Conservation (phyloP, 140 eudicot species). For the Flaveria floridana region DNA sequence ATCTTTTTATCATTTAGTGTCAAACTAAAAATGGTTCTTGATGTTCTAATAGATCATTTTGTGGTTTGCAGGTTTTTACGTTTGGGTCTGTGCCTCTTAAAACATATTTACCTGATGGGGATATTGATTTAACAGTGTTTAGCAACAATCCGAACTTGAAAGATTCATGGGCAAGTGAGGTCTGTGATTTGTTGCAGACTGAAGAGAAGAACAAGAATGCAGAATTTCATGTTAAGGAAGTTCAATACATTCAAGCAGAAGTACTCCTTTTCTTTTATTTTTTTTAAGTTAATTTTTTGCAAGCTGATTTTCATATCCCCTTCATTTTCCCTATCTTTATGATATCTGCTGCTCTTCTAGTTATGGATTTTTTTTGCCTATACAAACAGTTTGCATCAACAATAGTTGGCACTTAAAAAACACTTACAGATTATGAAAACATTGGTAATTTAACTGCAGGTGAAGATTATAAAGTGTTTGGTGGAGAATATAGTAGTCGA, state of each 20-base stretch:
- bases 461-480: constrained; percentile 88
- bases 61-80: constrained; percentile 65
- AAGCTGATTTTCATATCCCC: too few species aligned
- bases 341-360: too few species aligned
- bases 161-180: constrained; percentile 89
- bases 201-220: constrained; percentile 91
- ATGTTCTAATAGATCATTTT: not conserved
- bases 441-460: constrained; percentile 46
- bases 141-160: constrained; percentile 61
- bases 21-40: not conserved
- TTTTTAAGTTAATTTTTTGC: not conserved
- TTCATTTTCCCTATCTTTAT: too few species aligned
- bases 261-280: constrained; percentile 37
- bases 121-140: constrained; percentile 89
- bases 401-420: too few species aligned
- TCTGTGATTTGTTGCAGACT: constrained; percentile 66
- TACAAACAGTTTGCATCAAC: not conserved
- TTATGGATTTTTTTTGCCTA: not conserved
- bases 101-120: constrained; percentile 97
- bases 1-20: not conserved
- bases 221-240: constrained; percentile 90
- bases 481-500: constrained; percentile 98
- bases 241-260: constrained; percentile 97
- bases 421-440: not conserved
- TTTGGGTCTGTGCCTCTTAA: constrained; percentile 98